These are phyloP conservation scores for Pistacia atlantica DNA, from an alignment of 345 rosid species.

Conservation along the genomic window DNA sequence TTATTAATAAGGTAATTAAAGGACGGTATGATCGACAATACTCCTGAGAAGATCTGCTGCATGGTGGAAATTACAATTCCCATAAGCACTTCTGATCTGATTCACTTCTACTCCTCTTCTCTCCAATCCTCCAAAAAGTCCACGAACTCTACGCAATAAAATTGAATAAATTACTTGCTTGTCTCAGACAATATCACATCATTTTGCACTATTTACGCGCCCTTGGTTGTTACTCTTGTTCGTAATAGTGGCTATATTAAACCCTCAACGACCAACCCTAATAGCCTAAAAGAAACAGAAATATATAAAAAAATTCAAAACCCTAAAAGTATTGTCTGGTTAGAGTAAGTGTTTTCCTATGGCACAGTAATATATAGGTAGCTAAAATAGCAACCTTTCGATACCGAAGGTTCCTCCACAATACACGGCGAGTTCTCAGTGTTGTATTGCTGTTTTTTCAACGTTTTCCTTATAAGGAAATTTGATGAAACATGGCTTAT, in stretches of 20 bases:
- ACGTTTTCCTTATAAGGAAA: slow-evolving; percentile 46
- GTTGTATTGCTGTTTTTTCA: slow-evolving; percentile 32
- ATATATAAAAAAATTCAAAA: neutral
- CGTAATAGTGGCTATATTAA: neutral
- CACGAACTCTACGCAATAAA: slow-evolving; percentile 25
- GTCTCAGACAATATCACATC: slow-evolving; percentile 10
- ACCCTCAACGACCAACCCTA: slow-evolving; percentile 27
- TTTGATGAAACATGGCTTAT: slow-evolving; percentile 42
- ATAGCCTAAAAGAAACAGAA: neutral
- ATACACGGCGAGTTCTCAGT: slow-evolving; percentile 44
- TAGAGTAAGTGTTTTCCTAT: neutral
- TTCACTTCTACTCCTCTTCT: neutral
- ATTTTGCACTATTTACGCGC: slow-evolving; percentile 18
- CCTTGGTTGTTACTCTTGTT: slow-evolving; percentile 8
- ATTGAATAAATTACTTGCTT: slow-evolving; percentile 16
- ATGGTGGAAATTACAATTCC: neutral
- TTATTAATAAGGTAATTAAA: neutral
- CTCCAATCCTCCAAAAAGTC: slow-evolving; percentile 6
- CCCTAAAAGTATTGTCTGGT: slow-evolving; percentile 11
- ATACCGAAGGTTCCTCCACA: slow-evolving; percentile 47
- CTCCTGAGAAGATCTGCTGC: neutral
- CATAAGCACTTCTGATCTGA: neutral
- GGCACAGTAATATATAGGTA: slow-evolving; percentile 1
- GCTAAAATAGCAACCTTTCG: slow-evolving; percentile 21
- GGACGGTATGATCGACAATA: neutral